Evolutionary conservation across 2,329 filamentous ascomycete species (phyloP), one percentile per base, ranked within the genome.

Genomic region (Cordyceps cateniannulata): DNA sequence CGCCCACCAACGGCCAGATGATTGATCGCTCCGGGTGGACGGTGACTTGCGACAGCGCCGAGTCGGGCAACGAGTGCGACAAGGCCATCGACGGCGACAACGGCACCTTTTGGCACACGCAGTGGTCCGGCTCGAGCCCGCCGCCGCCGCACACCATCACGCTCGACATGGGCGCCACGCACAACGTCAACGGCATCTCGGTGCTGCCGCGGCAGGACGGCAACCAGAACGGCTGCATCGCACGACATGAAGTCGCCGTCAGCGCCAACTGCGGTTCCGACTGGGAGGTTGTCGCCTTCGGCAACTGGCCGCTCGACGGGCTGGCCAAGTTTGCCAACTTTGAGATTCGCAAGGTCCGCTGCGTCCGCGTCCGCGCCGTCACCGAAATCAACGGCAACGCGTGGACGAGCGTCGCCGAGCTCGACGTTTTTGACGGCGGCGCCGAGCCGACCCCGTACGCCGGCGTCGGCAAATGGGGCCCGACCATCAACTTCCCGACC

Each of bases 401-500:
- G 12, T 73, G 69, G 69, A 69, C 70, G 7, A 72, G 70, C 64
- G 66, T 71, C 20, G 66, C 71, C 5, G 71, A 73, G 49, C 62
- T 75, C 24, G 69, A 70, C 29, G 60, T 73, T 24, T 72, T 69
- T 52, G 67, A 66, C 45, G 64, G 68, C 40, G 63, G 64, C 20
- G 59, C 65, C 8, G 69, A 68, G 32, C 60, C 60, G 54, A 63
- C 66, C 2, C 63, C 63, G n/a, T 65, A 67, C 35, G 59, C 57
- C 0, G 63, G 65, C 29, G 60, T 63, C 8, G 73, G 72, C 8
- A 65, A 65, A 54, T 76, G 73, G 73, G 69, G 70, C 2, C 64
- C 65, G 5, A 75, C 73, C 0, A 62, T 76, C 27, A 66, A 73
- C 65, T 70, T 76, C 40, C 72, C 73, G 3, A 68, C 75, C 20